These are phyloP conservation scores for Candida pseudofarinosa DNA, from an alignment of 805 yeast genomes.

Conservation along the genomic window DNA sequence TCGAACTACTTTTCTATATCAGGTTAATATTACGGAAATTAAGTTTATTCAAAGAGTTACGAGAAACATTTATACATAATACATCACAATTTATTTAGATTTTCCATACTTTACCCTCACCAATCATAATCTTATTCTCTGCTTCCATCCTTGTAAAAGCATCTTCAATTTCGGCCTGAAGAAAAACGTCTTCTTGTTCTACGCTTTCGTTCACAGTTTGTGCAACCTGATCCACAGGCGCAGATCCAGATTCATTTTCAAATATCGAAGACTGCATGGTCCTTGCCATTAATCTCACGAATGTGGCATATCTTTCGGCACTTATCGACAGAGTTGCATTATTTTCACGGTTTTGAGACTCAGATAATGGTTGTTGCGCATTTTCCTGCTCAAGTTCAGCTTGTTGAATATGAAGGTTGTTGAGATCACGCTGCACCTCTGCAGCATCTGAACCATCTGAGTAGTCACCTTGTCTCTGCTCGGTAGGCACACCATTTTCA, in stretches of 20 bases:
- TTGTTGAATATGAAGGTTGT: constrained; percentile 26
- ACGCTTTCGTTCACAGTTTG: constrained; percentile 31
- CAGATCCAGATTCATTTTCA: constrained; percentile 28
- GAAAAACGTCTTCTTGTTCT: constrained; percentile 38
- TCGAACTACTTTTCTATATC: background rate
- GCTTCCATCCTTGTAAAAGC: constrained; percentile 31
- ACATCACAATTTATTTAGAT: constrained; percentile 14
- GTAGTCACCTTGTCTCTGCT: constrained; percentile 8
- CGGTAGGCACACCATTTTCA: background rate
- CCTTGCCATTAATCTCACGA: constrained; percentile 28
- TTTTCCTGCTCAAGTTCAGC: constrained; percentile 11
- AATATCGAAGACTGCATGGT: constrained; percentile 30
- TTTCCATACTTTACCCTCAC: constrained; percentile 38
- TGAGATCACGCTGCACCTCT: constrained; percentile 23
- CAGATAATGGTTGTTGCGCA: constrained; percentile 20
- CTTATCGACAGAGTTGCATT: constrained; percentile 21
- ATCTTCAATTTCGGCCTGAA: constrained; percentile 23
- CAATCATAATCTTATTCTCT: constrained; percentile 34
- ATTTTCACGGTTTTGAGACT: constrained; percentile 15
- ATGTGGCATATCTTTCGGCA: constrained; percentile 27
- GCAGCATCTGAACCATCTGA: constrained; percentile 7
- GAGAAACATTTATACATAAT: background rate
- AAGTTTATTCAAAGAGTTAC: background rate
- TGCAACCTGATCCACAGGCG: constrained; percentile 27
- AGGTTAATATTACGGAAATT: background rate